A percentile compares a stretch with the other conserved stretches of the same genome.
These are phyloP conservation scores for Neurospora sp. DNA, from an alignment of 495 filamentous ascomycete species.

Conservation along the genomic window DNA sequence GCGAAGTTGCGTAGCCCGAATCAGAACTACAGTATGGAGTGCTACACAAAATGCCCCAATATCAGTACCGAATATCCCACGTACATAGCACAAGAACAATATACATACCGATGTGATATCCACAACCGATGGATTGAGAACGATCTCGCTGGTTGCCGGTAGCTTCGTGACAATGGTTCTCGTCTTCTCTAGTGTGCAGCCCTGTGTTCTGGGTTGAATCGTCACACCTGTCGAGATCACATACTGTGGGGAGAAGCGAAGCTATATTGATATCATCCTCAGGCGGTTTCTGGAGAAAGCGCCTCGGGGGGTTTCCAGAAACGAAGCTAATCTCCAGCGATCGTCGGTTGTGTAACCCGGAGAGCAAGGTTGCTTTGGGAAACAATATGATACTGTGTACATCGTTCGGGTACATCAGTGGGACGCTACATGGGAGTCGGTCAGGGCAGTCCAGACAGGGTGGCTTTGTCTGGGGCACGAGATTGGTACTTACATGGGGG, in stretches of 20 bases:
- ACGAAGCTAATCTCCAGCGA: constrained; percentile 26
- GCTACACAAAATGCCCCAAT: constrained; percentile 1
- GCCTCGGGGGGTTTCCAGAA: constrained; percentile 20
- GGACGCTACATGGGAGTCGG: neutral
- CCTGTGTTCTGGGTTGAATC: neutral
- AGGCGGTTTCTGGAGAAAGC: constrained; percentile 20
- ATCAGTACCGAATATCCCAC: neutral
- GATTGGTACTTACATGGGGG: constrained; percentile 5
- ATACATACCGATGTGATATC: constrained; percentile 1
- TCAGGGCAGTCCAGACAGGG: constrained; percentile 5
- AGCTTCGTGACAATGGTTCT: neutral
- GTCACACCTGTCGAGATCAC: neutral
- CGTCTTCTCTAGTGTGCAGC: neutral
- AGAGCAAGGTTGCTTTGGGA: neutral
- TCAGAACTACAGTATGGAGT: neutral
- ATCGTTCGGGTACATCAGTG: neutral
- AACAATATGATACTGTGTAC: neutral
- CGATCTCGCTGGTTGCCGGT: neutral
- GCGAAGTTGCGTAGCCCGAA: neutral
- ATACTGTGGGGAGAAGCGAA: neutral
- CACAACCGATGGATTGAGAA: neutral
- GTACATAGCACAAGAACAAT: constrained; percentile 2
- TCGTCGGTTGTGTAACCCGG: constrained; percentile 5
- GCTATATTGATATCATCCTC: constrained; percentile 4
- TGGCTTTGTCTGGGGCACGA: constrained; percentile 5